Percentiles rank a stretch among this genome's conserved stretches.
Conservation (phyloP, 768 basidiomycete genomes). For the Leccinum variicolor region DNA sequence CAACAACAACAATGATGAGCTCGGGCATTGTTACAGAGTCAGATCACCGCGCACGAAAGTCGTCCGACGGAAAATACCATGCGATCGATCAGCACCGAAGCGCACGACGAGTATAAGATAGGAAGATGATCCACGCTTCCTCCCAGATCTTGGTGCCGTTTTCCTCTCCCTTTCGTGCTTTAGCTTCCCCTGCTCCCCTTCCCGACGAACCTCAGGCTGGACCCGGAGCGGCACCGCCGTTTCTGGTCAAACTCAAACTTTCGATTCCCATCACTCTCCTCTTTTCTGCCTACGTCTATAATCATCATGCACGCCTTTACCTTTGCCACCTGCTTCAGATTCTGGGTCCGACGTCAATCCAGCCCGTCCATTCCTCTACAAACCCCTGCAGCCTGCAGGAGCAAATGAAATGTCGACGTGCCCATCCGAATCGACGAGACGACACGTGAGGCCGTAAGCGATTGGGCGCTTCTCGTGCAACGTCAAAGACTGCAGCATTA, state of each 20-base stretch:
- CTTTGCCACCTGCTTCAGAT: not conserved
- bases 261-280: too few relatives aligned
- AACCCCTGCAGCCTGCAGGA: not conserved
- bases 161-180: not conserved
- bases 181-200: not conserved
- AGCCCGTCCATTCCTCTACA: slow-evolving; percentile 1
- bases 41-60: not conserved
- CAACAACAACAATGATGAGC: slow-evolving; percentile 53
- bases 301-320: slow-evolving; percentile 39
- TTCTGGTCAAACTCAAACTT: not conserved
- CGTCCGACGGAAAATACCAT: not conserved
- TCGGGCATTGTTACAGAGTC: slow-evolving; percentile 68
- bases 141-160: slow-evolving; percentile 60
- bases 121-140: slow-evolving; percentile 52
- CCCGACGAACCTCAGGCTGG: not conserved
- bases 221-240: not conserved
- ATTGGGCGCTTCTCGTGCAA: not conserved
- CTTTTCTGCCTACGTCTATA: slow-evolving; percentile 17
- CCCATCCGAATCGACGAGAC: not conserved
- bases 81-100: slow-evolving; percentile 8
- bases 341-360: slow-evolving; percentile 1
- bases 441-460: slow-evolving; percentile 8
- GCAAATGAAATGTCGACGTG: not conserved
- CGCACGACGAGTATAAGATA: not conserved
- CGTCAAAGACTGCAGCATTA: not conserved